A percentile compares a stretch with the other conserved stretches of the same genome.
Conservation (phyloP, 768 basidiomycete species). For the Pulveroboletus ravenelii region DNA sequence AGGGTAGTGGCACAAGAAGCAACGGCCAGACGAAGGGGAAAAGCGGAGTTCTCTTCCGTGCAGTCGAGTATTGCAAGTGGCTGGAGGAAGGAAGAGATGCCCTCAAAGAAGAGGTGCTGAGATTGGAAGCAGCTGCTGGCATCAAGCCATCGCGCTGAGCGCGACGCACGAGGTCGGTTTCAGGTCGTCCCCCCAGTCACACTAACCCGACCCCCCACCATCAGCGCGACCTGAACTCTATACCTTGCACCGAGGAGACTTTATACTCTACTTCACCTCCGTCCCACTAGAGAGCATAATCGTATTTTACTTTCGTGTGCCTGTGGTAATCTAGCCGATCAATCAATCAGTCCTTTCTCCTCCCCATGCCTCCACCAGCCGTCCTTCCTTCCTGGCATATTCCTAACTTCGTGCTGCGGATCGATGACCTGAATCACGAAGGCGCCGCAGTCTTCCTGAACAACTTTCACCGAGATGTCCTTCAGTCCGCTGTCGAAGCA, state of each 20-base stretch:
- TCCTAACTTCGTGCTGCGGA: conserved; percentile 49
- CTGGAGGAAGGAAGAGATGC: conserved; percentile 79
- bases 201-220: background rate
- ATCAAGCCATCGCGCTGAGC: conserved; percentile 28
- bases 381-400: conserved; percentile 43
- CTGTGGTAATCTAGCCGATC: conserved; percentile 3
- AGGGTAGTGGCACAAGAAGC: conserved; percentile 63
- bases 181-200: background rate
- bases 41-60: conserved; percentile 83
- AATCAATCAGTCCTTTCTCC: background rate
- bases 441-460: conserved; percentile 55
- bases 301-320: conserved; percentile 6
- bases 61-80: conserved; percentile 82
- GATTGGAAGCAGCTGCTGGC: conserved; percentile 64
- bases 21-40: conserved; percentile 79
- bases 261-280: background rate
- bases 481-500: conserved; percentile 36
- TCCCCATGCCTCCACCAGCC: conserved; percentile 22
- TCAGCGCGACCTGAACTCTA: background rate
- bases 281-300: conserved; percentile 2
- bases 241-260: background rate
- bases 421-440: conserved; percentile 57
- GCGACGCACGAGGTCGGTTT: conserved; percentile 13
- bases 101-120: conserved; percentile 60
- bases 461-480: conserved; percentile 38